Evolutionary conservation across 2,329 filamentous ascomycete genomes (phyloP), one percentile per base, ranked within the genome.

Genomic region (Aspergillus sp.): DNA sequence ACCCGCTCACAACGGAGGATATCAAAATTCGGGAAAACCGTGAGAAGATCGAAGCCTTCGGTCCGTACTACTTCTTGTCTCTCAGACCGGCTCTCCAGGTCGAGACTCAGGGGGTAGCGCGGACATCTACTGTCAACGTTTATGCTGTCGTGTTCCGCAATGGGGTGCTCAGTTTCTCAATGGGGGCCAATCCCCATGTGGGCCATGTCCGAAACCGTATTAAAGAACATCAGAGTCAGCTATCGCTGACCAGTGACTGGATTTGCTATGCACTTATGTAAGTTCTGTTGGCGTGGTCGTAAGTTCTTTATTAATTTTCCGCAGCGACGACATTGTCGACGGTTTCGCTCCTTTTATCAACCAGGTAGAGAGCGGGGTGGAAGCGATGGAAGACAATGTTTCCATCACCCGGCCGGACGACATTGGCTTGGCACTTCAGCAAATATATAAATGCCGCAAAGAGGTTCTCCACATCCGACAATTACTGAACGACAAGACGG

Each of bases 31-130:
- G 96, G 70, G 93, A 97, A 74, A 88, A 91, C 3, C 91, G 93
- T 30, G 93, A 98, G 78, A 98, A 98, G 80, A 96, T 97, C 57
- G 93, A 98, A 73, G 83, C 97, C n/a, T 98, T 98, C 76, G 89
- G 89, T 7, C 90, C 90, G 9, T 98, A 98, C 78, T 98, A 97
- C 77, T 96, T 98, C 72, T 89, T 96, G 43, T 95, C 90, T 69
- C 96, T 97, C 81, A 86, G 92, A 43, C 95, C 91, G 3, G 96
- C 96, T 79, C 88, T 85, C 62, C 87, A 91, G 48, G 80, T 89
- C 58, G 89, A 93, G 62, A 86, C 89, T 61, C 82, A 86, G 26
- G 86, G 87, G 24, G 85, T 89, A 48, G 85, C 89, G 50, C 93
- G 93, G 68, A 89, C 95, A 63, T 90, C 96, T 68, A 90, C 92